Evolutionary conservation across 352 stramenopile species (phyloP), one percentile per base, ranked within the genome.

Genomic region (Globisporangium uncinulatum): DNA sequence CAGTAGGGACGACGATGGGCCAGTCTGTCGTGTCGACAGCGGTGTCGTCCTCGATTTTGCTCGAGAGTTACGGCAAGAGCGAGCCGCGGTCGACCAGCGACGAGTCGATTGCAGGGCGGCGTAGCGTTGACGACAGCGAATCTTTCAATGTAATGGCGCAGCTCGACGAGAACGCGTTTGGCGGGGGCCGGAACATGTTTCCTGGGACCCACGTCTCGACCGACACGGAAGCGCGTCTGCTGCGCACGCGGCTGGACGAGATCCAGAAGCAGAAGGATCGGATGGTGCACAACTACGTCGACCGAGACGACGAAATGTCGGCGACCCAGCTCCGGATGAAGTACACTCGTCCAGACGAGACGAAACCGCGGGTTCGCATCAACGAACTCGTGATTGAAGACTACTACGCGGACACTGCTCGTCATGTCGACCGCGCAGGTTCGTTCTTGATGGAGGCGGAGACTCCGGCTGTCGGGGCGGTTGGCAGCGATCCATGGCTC

Each of bases 321-420:
- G 77, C 71, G 6, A 76, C 68, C 2, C 73, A 88, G 29, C 63
- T 89, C 41, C 73, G 73, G 29, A 66, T 59, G 17, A 79, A 76
- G 54, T 80, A 89, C 36, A n/a, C 43, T 29, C 62, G 72, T 8
- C 61, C 70, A 34, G 65, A 80, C 1, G 69, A 69, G 10, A 62
- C 79, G 15, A 72, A 81, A 41, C 70, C 73, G 0, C 78, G 74
- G 19, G 57, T 91, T 54, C 76, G 80, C 17, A 92, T 92, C 57
- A 92, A 89, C 43, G 83, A 92, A 59, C 69, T 95, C 4, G 72
- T 95, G 11, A 95, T 95, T 32, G 86, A 95, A 59, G 74, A 95
- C 31, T 95, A 94, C 47, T 95, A 92, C 53, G 69, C 71, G 3
- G 58, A 80, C 0, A 81, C 62, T 29, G 51, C 65, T 29, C 29